phyloP scores from a whole-genome alignment of 179 eudicot species.

The Silene noctiflora region DNA sequence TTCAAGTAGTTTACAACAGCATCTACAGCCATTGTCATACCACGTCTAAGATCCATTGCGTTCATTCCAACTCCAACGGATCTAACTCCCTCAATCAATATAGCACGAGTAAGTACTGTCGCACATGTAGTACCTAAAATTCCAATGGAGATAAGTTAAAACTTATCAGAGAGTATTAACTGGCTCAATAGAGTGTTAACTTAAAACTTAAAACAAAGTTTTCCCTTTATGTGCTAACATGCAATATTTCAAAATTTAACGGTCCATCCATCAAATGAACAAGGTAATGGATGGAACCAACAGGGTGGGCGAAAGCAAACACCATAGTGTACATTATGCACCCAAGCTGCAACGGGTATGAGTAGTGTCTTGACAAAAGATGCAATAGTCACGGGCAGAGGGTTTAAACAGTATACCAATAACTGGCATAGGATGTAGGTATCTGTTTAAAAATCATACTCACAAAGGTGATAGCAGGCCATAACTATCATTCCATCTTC shows the following conservation, averaged over 20 bases:
- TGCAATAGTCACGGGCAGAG: no score
- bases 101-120: conserved; percentile 79
- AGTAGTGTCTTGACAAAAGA: no score
- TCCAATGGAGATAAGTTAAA: not conserved
- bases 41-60: conserved; percentile 89
- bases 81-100: conserved; percentile 81
- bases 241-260: not conserved
- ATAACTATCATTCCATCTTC: no score
- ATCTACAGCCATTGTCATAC: conserved; percentile 86
- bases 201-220: not conserved
- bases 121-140: conserved; percentile 84
- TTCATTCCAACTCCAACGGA: conserved; percentile 97
- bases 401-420: no score
- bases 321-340: no score
- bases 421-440: no score
- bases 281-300: not conserved
- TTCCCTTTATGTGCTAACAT: not conserved
- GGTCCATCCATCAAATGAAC: not conserved
- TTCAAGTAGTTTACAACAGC: conserved; percentile 79
- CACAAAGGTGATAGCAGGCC: no score
- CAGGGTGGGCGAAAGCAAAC: no score
- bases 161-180: no score
- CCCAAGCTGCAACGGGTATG: no score
- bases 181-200: no score
- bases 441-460: no score